Evolutionary conservation across 331 rosid genomes (phyloP).

Genomic region (Pyrus hybrid): DNA sequence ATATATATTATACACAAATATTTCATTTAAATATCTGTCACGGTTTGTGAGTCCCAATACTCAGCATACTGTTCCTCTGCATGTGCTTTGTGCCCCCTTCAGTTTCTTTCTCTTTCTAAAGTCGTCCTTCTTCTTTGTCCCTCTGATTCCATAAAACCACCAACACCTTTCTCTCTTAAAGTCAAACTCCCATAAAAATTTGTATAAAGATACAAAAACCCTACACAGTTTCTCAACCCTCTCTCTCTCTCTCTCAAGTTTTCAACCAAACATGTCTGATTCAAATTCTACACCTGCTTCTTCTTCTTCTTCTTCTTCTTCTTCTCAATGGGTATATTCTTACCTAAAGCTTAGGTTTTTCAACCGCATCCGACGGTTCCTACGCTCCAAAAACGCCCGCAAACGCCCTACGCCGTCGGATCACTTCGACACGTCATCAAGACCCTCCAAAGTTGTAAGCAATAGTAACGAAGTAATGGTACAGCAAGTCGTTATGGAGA

Average conservation of each 20-base stretch:
- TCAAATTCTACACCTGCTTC: slow-evolving; percentile 19
- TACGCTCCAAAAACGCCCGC: slow-evolving; percentile 51
- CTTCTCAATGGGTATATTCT: slow-evolving; percentile 55
- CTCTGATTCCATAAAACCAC: slow-evolving; percentile 4
- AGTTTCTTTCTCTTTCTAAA: slow-evolving; percentile 13
- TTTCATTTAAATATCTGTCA: slow-evolving; percentile 7
- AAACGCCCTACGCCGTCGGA: slow-evolving; percentile 36
- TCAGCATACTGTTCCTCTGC: slow-evolving; percentile 28
- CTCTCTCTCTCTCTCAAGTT: not conserved
- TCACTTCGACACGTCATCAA: slow-evolving; percentile 9
- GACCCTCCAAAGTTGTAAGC: not conserved
- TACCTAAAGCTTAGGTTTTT: slow-evolving; percentile 67
- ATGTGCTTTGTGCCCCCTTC: slow-evolving; percentile 46
- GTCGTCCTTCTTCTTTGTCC: slow-evolving; percentile 6
- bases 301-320: slow-evolving; percentile 28
- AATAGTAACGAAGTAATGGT: slow-evolving; percentile 7
- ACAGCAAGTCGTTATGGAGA: slow-evolving; percentile 12
- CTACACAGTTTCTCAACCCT: slow-evolving; percentile 11
- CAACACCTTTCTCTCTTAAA: not conserved
- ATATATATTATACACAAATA: not conserved
- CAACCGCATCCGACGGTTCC: slow-evolving; percentile 53
- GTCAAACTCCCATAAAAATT: slow-evolving; percentile 9
- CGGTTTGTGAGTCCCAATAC: slow-evolving; percentile 16
- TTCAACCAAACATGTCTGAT: slow-evolving; percentile 36
- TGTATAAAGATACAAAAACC: slow-evolving; percentile 8